A percentile compares a stretch with the other conserved stretches of the same genome.
Conservation (phyloP, 1,284 basidiomycete genomes). For the Puccinia coronata region DNA sequence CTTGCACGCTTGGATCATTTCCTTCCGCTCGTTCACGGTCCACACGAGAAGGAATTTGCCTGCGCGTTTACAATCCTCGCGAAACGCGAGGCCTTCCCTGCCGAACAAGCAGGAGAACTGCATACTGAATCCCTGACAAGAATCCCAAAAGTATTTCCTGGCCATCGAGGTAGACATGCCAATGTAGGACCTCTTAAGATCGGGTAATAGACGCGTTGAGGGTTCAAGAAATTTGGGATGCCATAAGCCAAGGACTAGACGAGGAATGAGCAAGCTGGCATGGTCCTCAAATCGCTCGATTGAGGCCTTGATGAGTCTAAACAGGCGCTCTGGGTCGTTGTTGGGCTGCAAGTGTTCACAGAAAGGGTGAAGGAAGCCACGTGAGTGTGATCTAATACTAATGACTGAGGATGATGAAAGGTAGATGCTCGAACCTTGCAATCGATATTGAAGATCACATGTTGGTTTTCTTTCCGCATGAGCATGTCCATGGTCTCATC, state of each 20-base stretch:
- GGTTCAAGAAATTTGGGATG: constrained; percentile 84
- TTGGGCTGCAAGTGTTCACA: constrained; percentile 70
- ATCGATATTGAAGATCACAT: constrained; percentile 75
- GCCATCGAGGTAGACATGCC: constrained; percentile 69
- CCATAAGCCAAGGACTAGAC: constrained; percentile 84
- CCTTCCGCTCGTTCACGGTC: constrained; percentile 87
- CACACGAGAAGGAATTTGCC: constrained; percentile 91
- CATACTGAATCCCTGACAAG: constrained; percentile 85
- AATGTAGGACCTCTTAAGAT: constrained; percentile 82
- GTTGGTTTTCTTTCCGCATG: constrained; percentile 70
- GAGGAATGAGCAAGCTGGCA: constrained; percentile 78
- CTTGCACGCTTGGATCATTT: constrained; percentile 93
- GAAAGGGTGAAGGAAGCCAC: neutral
- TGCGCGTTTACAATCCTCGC: constrained; percentile 72
- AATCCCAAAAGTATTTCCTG: constrained; percentile 84
- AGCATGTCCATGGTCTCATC: constrained; percentile 76
- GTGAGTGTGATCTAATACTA: neutral
- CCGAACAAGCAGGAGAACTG: constrained; percentile 74
- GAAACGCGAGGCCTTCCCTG: constrained; percentile 70
- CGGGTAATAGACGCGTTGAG: constrained; percentile 75
- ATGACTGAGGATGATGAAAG: constrained; percentile 53
- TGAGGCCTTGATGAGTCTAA: constrained; percentile 76
- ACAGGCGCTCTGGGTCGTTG: constrained; percentile 84
- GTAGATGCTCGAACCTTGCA: no score
- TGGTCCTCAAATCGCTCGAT: constrained; percentile 74